phyloP scores from a whole-genome alignment of 1,284 basidiomycete genomes.

The Stereum hirsutum region DNA sequence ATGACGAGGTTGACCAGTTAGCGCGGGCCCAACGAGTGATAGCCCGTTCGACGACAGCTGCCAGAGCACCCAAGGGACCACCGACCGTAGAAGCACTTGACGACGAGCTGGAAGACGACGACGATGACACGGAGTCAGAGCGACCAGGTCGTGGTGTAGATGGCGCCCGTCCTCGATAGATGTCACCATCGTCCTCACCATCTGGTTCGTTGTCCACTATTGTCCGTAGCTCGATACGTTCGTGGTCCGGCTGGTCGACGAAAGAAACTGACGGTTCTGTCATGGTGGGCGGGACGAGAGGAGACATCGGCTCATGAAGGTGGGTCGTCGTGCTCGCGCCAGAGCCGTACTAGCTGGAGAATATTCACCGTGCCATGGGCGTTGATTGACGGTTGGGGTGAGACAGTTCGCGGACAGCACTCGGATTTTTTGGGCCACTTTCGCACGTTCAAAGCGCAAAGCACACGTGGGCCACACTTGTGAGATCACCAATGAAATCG shows the following conservation, averaged over 20 bases:
- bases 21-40: conserved; percentile 36
- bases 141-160: conserved; percentile 21
- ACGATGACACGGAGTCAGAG: conserved; percentile 24
- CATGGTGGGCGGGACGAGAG: not conserved
- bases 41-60: conserved; percentile 34
- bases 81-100: conserved; percentile 22
- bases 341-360: too few species aligned
- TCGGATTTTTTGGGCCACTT: too few species aligned
- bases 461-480: too few species aligned
- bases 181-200: conserved; percentile 26
- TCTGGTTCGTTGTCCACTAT: not conserved
- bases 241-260: not conserved
- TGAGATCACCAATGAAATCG: too few species aligned
- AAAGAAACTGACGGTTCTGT: conserved; percentile 1
- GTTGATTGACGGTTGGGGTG: too few species aligned
- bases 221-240: too few species aligned
- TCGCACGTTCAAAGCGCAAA: too few species aligned
- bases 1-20: conserved; percentile 33
- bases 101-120: conserved; percentile 30
- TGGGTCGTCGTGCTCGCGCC: too few species aligned
- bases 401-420: too few species aligned
- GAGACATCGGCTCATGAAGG: too few species aligned
- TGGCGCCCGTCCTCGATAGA: conserved; percentile 50
- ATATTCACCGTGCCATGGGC: too few species aligned
- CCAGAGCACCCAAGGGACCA: conserved; percentile 29